Base-by-base conservation (phyloP, 306 rosid species). In the Casuarina equisetifolia region DNA sequence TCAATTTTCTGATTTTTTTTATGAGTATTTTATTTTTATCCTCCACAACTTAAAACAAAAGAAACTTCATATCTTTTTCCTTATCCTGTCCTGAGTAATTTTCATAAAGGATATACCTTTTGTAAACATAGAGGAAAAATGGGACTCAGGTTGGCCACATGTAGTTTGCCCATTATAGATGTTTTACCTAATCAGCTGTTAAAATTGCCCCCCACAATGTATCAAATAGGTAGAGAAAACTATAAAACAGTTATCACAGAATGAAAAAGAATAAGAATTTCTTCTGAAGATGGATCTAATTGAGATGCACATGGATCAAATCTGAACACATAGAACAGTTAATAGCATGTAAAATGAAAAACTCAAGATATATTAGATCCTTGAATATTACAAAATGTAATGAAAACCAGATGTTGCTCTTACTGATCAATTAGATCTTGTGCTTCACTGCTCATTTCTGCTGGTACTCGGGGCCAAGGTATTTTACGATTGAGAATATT, bases 401-500 rank as follows among this genome's bases (percentile, higher is more conserved):
- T 74, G 39, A 75, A 61, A 75, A n/a, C 17, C 10, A 5, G 44
- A 70, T 72, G 73, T 44, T 62, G 74, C 74, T 59, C 90, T 88
- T 86, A 95, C 99, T 92, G 85, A 77, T 95, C 92, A 86, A 95
- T 89, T 78, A 95, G 90, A 90, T 95, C 97, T 57, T 71, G 86
- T 64, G 99, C 94, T 87, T 91, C 97, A 74, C 76, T 81, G 78
- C 99, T 92, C 99, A 95, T 88, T 82, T 95, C 99, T 68, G 86
- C 92, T 62, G 90, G 92, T 70, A 85, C 89, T 55, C 82, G 81
- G 69, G 99, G 99, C 99, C 99, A 95, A 57, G 99, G 99, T 84
- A 95, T 86, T 70, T 95, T 88, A 46, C 99, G 84, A 73, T 95
- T 92, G 82, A 95, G 97, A 85, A 95, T 95, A 76, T 92, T 95